phyloP scores from a whole-genome alignment of 495 filamentous ascomycete species.

The Aspergillus avenaceus region DNA sequence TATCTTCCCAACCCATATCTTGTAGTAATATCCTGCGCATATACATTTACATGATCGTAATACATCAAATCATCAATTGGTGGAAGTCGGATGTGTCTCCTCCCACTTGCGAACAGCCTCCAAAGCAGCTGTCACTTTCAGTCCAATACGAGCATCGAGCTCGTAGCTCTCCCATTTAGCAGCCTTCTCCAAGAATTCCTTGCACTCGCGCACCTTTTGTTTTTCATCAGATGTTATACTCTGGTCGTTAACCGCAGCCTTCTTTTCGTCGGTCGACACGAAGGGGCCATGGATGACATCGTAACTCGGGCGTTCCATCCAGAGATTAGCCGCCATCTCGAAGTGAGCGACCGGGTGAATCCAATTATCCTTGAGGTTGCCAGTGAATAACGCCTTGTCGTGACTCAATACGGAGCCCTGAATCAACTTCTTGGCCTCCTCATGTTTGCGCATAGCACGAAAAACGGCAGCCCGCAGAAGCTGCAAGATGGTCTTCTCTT shows the following conservation, averaged over 20 bases:
- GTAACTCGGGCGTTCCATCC: conserved; percentile 57
- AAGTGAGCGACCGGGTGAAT: conserved; percentile 76
- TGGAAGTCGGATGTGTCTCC: conserved; percentile 22
- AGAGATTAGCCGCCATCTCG: conserved; percentile 80
- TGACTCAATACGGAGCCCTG: conserved; percentile 56
- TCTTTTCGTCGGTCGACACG: conserved; percentile 7
- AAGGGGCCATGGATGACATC: conserved; percentile 24
- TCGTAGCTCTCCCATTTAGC: conserved; percentile 82
- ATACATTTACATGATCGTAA: conserved; percentile 14
- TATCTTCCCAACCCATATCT: neutral
- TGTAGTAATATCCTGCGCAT: neutral
- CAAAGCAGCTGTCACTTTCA: conserved; percentile 77
- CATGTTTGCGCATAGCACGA: conserved; percentile 55
- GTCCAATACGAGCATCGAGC: conserved; percentile 78
- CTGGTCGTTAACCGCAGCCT: conserved; percentile 5
- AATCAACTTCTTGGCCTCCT: conserved; percentile 62
- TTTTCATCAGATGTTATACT: conserved; percentile 38
- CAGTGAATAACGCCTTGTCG: conserved; percentile 68
- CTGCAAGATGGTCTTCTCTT: conserved; percentile 69
- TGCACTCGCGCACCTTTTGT: conserved; percentile 59
- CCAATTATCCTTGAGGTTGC: conserved; percentile 75
- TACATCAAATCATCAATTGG: conserved; percentile 11
- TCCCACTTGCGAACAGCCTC: conserved; percentile 73
- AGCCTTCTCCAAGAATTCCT: conserved; percentile 70
- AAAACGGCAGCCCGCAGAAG: conserved; percentile 64